Conservation (phyloP, 1,139 yeast genomes). For the Geotrichum carabidarum region DNA sequence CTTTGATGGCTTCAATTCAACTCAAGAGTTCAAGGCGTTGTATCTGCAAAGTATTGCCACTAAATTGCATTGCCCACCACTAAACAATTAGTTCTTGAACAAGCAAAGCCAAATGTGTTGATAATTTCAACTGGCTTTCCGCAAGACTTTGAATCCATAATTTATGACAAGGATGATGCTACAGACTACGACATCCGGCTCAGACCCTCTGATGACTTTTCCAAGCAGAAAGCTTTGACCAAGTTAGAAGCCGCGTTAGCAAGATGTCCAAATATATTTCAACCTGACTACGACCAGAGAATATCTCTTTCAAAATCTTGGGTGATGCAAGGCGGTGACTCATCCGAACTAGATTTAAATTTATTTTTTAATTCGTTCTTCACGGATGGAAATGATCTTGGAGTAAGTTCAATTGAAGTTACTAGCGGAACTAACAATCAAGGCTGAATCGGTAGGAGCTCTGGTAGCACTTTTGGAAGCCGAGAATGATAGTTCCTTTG, state of each 20-base stretch:
- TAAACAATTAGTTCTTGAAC: constrained; percentile 6
- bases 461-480: constrained; percentile 11
- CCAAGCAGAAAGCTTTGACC: constrained; percentile 12
- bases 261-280: constrained; percentile 13
- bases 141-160: constrained; percentile 7
- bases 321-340: constrained; percentile 9
- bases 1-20: constrained; percentile 2
- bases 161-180: constrained; percentile 13
- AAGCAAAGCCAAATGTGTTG: constrained; percentile 8
- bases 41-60: constrained; percentile 10
- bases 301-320: constrained; percentile 7
- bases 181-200: constrained; percentile 10
- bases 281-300: constrained; percentile 16
- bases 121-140: constrained; percentile 15
- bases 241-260: constrained; percentile 12
- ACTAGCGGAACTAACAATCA: background rate
- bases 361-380: constrained; percentile 16
- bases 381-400: constrained; percentile 16
- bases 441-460: constrained; percentile 19
- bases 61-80: no score
- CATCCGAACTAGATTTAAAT: constrained; percentile 10
- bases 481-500: constrained; percentile 8
- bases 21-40: constrained; percentile 8
- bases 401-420: constrained; percentile 7
- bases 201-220: constrained; percentile 18